Evolutionary conservation across 768 basidiomycete species (phyloP).

Genomic region (Boletus rubroflammeus): DNA sequence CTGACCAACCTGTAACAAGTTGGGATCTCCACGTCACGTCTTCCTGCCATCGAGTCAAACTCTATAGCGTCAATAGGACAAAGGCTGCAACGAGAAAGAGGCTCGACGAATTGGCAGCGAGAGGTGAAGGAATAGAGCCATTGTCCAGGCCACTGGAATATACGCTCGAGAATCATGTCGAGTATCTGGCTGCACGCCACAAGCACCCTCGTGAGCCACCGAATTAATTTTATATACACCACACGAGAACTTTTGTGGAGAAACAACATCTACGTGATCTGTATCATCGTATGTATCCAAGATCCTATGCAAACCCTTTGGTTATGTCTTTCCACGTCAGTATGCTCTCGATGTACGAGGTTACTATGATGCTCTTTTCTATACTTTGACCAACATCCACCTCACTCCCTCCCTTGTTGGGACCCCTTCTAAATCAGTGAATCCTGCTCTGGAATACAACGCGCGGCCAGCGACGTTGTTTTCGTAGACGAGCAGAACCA

Average conservation of each 20-base stretch:
- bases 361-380: slow-evolving; percentile 13
- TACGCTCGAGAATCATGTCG: slow-evolving; percentile 5
- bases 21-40: slow-evolving; percentile 55
- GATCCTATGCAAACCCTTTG: neutral
- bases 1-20: slow-evolving; percentile 28
- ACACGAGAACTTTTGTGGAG: neutral
- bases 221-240: neutral
- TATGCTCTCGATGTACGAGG: neutral
- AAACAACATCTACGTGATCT: neutral
- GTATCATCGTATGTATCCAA: neutral
- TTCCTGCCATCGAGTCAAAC: slow-evolving; percentile 50
- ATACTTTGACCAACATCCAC: slow-evolving; percentile 32
- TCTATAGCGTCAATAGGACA: slow-evolving; percentile 49
- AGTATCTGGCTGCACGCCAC: slow-evolving; percentile 1
- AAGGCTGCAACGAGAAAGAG: slow-evolving; percentile 42
- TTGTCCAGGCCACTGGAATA: slow-evolving; percentile 10
- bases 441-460: slow-evolving; percentile 22
- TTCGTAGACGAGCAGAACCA: slow-evolving; percentile 11
- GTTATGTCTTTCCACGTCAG: neutral
- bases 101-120: slow-evolving; percentile 37
- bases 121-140: slow-evolving; percentile 31
- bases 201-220: neutral
- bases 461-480: slow-evolving; percentile 15
- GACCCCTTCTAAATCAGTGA: slow-evolving; percentile 13
- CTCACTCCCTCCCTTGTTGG: slow-evolving; percentile 4